Evolutionary conservation across 2,329 filamentous ascomycete genomes (phyloP), one percentile per base, ranked within the genome.

Genomic region (Tetracladium maxilliforme): DNA sequence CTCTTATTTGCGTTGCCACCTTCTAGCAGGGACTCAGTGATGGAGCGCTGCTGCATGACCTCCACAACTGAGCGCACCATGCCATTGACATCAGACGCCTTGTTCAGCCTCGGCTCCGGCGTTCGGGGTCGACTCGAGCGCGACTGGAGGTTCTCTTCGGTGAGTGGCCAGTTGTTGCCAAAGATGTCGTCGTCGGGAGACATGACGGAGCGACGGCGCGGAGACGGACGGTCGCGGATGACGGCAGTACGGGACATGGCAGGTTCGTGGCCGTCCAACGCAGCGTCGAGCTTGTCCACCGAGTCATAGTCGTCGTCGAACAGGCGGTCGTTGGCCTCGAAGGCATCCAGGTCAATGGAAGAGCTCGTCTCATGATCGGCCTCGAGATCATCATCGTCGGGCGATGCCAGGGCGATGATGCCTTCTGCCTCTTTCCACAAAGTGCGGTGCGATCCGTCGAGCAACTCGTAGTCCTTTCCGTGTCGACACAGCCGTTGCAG

Each of bases 341-440:
- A 13, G 11, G 5, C 23, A 16, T 18, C 17, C 16, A 22, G 6
- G 19, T 23, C n/a, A 23, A 15, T 6, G 8, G 38, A 37, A 7
- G 33, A 24, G 10, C 41, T 38, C 3, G 44, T 41, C 17, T 33
- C 32, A 14, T 38, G 35, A 19, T 38, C 35, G 7, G 41, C 31
- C 7, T 35, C 32, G n/a, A 30, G 25, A 23, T 65, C 57, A 23
- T 77, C 70, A 19, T 70, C 66, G 32, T 77, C 71, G 2, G 72
- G 71, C 2, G 71, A 75, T 22, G 81, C 82, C n/a, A 92, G 56
- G 17, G 80, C 77, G 43, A 92, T 90, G 50, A 92, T 86, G 10
- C 79, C 80, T 45, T 90, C 79, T 2, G 83, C 81, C 44, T 90
- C 80, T 38, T 72, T 70, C 79, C 80, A 92, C 23, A 80, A 56